Base-by-base conservation (phyloP, 2,329 filamentous ascomycete genomes). In the Hawksworthiomyces lignivorus region DNA sequence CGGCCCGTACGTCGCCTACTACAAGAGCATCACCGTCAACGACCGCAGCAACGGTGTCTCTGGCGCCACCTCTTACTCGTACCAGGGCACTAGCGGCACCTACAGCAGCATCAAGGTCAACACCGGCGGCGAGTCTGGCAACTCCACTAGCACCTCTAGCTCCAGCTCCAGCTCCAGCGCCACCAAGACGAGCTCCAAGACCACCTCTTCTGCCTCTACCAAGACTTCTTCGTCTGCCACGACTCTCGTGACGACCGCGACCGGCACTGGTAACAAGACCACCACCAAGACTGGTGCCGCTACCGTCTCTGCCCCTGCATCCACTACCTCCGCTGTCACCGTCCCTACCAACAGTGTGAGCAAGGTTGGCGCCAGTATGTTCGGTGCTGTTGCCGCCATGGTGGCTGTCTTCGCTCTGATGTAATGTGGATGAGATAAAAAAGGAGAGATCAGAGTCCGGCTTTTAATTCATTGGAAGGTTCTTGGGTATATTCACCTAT, bases 1-100 rank as follows among this genome's bases (percentile, higher is more conserved):
- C 52, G 72, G 60, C 45, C 74, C 75, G 45, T 76, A 73, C 63
- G 55, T 60, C 41, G 75, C 64, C 54, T 70, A 71, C 66, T 78
- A 78, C 72, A 66, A 75, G 66, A 68, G 62, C 55, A 57, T 78
- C 51, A 68, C 59, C 49, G 69, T 79, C 48, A 56, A 61, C 52
- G 73, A 79, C 63, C 75, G 71, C 61, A 64, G 65, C 55, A 73
- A 73, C 56, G 68, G 69, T 48, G 62, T 62, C 39, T 54, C 64
- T 44, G 60, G 61, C 41, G 68, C 70, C 48, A 69, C 64, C 55
- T 60, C 72, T 62, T 79, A 79, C 64, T 54, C 62, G 45, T 79
- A 69, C 53, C 54, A 58, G 17, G 73, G 73, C 61, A 58, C 64
- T 47, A 62, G 62, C 46, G 75, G 74, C 52, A 64, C 56, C 43